These are phyloP conservation scores for Cutaneotrichosporon cutaneum DNA, from an alignment of 1,284 basidiomycete genomes.

Conservation along the genomic window DNA sequence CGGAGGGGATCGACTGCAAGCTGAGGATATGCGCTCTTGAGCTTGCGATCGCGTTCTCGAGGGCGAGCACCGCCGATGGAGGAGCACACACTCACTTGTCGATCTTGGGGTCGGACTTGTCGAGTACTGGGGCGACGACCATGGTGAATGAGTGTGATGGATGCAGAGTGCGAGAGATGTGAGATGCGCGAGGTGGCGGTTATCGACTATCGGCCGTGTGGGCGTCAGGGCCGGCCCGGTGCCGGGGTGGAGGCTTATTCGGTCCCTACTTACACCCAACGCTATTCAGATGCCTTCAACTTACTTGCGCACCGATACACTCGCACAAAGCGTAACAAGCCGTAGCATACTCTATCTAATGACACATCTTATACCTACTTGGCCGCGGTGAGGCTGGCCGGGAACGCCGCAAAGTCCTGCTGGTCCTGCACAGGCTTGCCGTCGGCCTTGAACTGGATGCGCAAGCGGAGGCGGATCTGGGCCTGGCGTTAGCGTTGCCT, in stretches of 20 bases:
- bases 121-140: slow-evolving; percentile 45
- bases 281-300: too few species aligned
- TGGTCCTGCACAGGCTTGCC: slow-evolving; percentile 82
- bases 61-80: background rate
- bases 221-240: slow-evolving; percentile 1
- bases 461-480: slow-evolving; percentile 76
- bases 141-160: slow-evolving; percentile 21
- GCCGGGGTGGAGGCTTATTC: background rate
- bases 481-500: slow-evolving; percentile 58
- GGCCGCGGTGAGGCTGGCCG: slow-evolving; percentile 65
- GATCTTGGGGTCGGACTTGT: slow-evolving; percentile 46
- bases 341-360: slow-evolving; percentile 9
- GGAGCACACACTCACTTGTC: slow-evolving; percentile 44
- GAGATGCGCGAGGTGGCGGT: background rate
- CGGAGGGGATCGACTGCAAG: too few species aligned
- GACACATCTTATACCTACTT: slow-evolving; percentile 19
- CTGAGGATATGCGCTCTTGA: too few species aligned
- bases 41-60: background rate
- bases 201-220: background rate
- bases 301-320: too few species aligned
- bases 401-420: slow-evolving; percentile 90
- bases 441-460: slow-evolving; percentile 71
- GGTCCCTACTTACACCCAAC: too few species aligned
- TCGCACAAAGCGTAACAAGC: slow-evolving; percentile 1
- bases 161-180: background rate